phyloP scores from a whole-genome alignment of 192 early-diverging fungal species.

The Linnemannia schmuckeri region DNA sequence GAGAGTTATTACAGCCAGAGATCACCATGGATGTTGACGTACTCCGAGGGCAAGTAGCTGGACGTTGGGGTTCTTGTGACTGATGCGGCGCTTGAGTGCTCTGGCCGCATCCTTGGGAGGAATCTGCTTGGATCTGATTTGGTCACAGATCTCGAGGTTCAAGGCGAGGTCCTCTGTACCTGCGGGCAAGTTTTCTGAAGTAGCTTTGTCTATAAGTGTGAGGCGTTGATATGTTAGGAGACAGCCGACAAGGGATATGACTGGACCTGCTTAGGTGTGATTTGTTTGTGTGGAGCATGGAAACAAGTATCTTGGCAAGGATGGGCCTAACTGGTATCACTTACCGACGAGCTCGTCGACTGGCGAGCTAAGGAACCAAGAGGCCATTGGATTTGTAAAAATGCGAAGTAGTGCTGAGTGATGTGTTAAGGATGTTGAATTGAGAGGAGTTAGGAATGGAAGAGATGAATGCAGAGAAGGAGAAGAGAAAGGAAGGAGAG shows the following conservation, averaged over 20 bases:
- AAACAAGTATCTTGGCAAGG: neutral
- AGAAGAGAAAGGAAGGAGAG: neutral
- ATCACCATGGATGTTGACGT: slow-evolving; percentile 2
- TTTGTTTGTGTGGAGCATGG: neutral
- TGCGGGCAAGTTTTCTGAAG: slow-evolving; percentile 89
- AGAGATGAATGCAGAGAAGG: neutral
- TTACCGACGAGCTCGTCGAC: slow-evolving; percentile 62
- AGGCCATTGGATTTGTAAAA: slow-evolving; percentile 27
- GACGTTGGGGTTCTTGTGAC: slow-evolving; percentile 95
- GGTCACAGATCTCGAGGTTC: slow-evolving; percentile 93
- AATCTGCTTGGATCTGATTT: slow-evolving; percentile 88
- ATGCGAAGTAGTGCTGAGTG: neutral
- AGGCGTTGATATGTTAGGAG: neutral
- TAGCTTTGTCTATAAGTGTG: slow-evolving; percentile 79
- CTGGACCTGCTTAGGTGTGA: neutral
- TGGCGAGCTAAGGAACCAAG: slow-evolving; percentile 31
- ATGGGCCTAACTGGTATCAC: neutral
- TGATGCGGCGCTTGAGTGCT: slow-evolving; percentile 83
- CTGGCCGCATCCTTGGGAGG: slow-evolving; percentile 80
- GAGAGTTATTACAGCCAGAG: neutral
- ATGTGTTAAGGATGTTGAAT: neutral
- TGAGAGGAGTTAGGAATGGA: neutral
- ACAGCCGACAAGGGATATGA: neutral
- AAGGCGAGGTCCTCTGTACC: slow-evolving; percentile 87
- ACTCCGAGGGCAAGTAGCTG: slow-evolving; percentile 89